These are phyloP conservation scores for Cyclotella atomus DNA, from an alignment of 108 stramenopile genomes.

Conservation along the genomic window DNA sequence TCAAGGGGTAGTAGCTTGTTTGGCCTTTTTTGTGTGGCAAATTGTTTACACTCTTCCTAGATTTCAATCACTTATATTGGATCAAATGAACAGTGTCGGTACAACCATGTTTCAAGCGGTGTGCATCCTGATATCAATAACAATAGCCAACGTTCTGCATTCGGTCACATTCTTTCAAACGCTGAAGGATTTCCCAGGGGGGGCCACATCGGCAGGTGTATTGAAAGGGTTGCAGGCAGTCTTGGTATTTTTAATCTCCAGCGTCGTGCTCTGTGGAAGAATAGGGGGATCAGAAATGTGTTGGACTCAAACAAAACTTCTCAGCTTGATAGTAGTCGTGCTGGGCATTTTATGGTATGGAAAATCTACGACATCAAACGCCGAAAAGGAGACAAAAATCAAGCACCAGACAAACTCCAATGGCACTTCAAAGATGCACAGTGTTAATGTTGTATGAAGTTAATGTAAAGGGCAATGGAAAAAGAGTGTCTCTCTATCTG, in stretches of 20 bases:
- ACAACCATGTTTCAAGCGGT: conserved; percentile 45
- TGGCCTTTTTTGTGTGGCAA: conserved; percentile 67
- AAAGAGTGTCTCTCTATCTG: too few relatives aligned
- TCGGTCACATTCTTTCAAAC: conserved; percentile 69
- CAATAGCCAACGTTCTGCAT: conserved; percentile 69
- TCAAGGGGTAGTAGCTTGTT: conserved; percentile 58
- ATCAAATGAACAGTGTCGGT: conserved; percentile 60
- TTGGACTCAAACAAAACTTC: conserved; percentile 60
- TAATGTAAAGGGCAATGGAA: too few relatives aligned
- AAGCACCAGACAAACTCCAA: not conserved
- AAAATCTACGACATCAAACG: conserved; percentile 27
- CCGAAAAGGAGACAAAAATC: not conserved
- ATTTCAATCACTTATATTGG: conserved; percentile 45
- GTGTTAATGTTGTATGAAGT: not conserved
- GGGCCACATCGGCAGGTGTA: conserved; percentile 79
- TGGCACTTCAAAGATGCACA: not conserved
- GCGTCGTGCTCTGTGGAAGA: conserved; percentile 70
- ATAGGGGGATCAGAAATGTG: conserved; percentile 78
- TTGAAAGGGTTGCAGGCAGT: conserved; percentile 88
- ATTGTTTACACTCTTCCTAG: conserved; percentile 69
- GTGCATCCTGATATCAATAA: conserved; percentile 28
- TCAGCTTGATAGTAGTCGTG: conserved; percentile 64
- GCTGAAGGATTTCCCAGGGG: conserved; percentile 71
- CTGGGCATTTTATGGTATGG: conserved; percentile 55
- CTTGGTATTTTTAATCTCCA: conserved; percentile 67